Conservation (phyloP, 805 yeast species). For the Suhomyces xylopsoci region DNA sequence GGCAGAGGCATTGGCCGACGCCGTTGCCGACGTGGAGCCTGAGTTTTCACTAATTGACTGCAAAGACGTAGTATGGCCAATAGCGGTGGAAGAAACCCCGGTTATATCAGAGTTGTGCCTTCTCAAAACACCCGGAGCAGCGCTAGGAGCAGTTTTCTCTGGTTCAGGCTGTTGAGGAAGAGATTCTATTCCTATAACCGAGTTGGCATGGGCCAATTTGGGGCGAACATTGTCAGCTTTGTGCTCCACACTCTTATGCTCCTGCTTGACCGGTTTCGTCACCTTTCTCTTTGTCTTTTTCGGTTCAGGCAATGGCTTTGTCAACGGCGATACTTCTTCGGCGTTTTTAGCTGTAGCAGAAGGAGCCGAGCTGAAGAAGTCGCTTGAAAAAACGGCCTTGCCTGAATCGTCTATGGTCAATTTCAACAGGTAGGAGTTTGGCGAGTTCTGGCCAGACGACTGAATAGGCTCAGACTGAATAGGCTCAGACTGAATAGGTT, state of each 20-base stretch:
- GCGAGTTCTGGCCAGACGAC: background rate
- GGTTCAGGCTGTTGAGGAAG: background rate
- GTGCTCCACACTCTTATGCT: background rate
- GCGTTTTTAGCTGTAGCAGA: background rate
- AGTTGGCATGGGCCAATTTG: slow-evolving; percentile 21
- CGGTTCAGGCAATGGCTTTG: slow-evolving; percentile 1
- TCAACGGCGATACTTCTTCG: background rate
- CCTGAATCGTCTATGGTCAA: slow-evolving; percentile 42
- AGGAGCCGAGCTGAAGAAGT: slow-evolving; percentile 11
- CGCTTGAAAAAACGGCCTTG: slow-evolving; percentile 34
- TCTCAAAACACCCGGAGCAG: slow-evolving; percentile 10
- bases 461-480: background rate
- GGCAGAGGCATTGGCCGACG: too few species aligned
- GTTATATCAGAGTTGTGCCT: slow-evolving; percentile 25
- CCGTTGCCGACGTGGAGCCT: background rate
- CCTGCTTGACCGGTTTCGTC: background rate
- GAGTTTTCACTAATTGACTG: slow-evolving; percentile 13
- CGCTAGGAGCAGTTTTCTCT: background rate
- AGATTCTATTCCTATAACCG: slow-evolving; percentile 27
- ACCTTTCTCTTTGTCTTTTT: background rate
- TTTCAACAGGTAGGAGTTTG: slow-evolving; percentile 24
- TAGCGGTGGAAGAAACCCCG: slow-evolving; percentile 8
- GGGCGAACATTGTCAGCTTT: slow-evolving; percentile 9
- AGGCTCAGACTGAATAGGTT: background rate
- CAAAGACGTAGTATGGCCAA: slow-evolving; percentile 3